Base-by-base conservation (phyloP, 1,284 basidiomycete genomes). In the Tilletia indica region DNA sequence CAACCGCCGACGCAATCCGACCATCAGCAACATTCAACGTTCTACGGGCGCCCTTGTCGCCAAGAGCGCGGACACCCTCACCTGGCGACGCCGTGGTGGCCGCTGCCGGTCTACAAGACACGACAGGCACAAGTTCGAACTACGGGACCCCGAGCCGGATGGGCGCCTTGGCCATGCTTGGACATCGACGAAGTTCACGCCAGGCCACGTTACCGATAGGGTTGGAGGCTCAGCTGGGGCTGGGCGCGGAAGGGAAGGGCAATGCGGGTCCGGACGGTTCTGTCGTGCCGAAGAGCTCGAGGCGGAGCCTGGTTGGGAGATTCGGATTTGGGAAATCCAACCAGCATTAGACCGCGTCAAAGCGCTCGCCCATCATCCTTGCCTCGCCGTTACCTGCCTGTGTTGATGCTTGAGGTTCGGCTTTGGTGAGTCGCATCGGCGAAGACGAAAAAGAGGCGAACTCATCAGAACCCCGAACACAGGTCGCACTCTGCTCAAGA, bases 261-360 rank as follows among this genome's bases (percentile, higher is more conserved):
- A 64, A 12, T 34, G 16, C 56, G 16, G 61, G 61, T 3, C 9
- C n/a, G 36, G 34, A 64, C 3, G 36, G 61, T 12, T 19, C 36
- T 21, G 61, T 16, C 9, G 11, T 36, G 61, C 8, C 61, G 6
- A 64, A 64, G 36, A n/a, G 61, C 31, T 8, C 12, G 61, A 64
- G 61, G 34, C 38, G 34, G 61, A 64, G 61, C 19, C 34, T 64
- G 19, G 61, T 64, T 9, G 61, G 61, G 36, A 25, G 61, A 8
- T 39, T 64, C n/a, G 61, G 61, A 14, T 64, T 64, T 64, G 61
- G 61, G 34, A 64, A 64, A 38, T 64, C 61, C 19, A 64, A 21
- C 39, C 61, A 64, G 3, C 61, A 64, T 31, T 58, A 31, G 21
- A 45, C 42, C 42, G 14, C 42, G 3, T 31, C 25, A 31, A 31